Evolutionary conservation across 2,329 filamentous ascomycete genomes (phyloP), one percentile per base, ranked within the genome.

Genomic region (Lecanoromycetidae sp.): DNA sequence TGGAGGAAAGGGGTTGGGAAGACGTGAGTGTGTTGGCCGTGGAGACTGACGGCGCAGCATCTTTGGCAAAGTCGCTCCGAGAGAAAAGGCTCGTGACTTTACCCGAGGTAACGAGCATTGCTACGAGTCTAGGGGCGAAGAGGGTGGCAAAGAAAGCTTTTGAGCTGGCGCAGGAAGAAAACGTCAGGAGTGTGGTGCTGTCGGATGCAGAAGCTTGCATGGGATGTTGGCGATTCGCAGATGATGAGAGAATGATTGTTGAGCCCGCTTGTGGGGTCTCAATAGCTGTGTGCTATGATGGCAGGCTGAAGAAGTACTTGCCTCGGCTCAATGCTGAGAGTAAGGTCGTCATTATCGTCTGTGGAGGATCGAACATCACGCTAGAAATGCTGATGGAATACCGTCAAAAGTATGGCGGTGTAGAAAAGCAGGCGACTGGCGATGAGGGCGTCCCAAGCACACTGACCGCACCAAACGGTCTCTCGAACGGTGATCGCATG

Each of bases 261-360:
- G 90, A 96, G 67, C 70, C 82, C 29, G 80, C 87, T 0, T 95
- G 90, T 61, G 87, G 88, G 1, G 87, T 90, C 5, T 83, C 82
- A 44, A 65, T 94, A 10, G 85, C 34, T 17, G 27, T 48, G 17
- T 50, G 41, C 22, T 51, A 53, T 47, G 49, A 52, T 36, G 52
- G 54, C 29, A 26, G 74, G 33, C 60, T 93, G 57, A 73, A 79
- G 58, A 69, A 71, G 55, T 66, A 77, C 8, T 66, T 87, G 0
- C 76, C 81, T 26, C 72, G 74, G 27, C 72, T 86, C 53, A 80
- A 74, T 64, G 68, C 70, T 0, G 67, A 74, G 48, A 82, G 79
- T 60, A 85, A 84, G 54, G 75, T 95, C 5, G 87, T 95, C 1
- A 69, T 95, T 44, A 72, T 94, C 20, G 79, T 95, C 5, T 96